Conservation (phyloP, 1,284 basidiomycete species). For the Microbotryum intermedium region DNA sequence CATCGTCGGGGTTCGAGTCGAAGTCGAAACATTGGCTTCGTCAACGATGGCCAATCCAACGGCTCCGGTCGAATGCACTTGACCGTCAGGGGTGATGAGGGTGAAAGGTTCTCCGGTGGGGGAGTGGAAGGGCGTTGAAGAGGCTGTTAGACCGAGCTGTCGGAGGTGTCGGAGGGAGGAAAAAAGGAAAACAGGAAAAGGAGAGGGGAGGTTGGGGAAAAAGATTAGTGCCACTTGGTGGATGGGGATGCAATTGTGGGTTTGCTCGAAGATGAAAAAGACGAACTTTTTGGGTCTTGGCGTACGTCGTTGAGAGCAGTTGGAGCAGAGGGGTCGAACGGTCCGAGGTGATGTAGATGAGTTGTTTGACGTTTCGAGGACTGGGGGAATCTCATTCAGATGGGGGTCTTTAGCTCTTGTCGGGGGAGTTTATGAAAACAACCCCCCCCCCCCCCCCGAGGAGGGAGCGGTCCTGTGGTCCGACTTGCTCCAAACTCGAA, state of each 20-base stretch:
- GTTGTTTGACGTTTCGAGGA: constrained; percentile 6
- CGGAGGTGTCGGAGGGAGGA: not conserved
- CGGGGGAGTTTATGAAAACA: no score
- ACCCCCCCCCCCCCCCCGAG: no score
- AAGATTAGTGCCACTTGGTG: no score
- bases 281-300: constrained; percentile 3
- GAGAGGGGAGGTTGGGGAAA: not conserved
- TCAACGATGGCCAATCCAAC: constrained; percentile 22
- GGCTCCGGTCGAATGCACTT: constrained; percentile 3
- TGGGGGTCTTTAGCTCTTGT: no score
- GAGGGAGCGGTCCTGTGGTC: not conserved
- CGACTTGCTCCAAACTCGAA: not conserved
- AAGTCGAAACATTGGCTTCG: not conserved
- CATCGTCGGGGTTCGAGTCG: not conserved
- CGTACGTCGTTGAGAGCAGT: constrained; percentile 6
- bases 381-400: no score
- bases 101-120: constrained; percentile 5
- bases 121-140: constrained; percentile 28
- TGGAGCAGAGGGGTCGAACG: constrained; percentile 18
- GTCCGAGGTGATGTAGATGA: constrained; percentile 25
- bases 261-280: not conserved
- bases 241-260: no score
- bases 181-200: not conserved
- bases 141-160: constrained; percentile 19
- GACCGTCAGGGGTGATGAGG: constrained; percentile 8